These are phyloP conservation scores for Termitomyces eurrhizus DNA, from an alignment of 768 basidiomycete genomes.

Conservation along the genomic window DNA sequence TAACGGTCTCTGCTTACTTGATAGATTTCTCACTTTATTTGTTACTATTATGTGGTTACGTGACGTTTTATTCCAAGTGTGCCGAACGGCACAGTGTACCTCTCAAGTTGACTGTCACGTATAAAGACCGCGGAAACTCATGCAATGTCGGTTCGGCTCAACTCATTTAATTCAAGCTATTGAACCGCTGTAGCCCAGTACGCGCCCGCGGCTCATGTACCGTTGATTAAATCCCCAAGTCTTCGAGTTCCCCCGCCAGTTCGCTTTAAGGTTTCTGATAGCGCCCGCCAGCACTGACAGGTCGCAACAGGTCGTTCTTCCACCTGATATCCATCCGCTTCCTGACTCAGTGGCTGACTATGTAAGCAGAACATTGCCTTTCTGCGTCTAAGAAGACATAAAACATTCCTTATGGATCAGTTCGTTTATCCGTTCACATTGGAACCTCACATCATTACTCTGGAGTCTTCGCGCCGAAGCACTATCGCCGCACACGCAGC, in stretches of 20 bases:
- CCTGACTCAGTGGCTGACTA: slow-evolving; percentile 89
- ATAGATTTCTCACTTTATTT: too few species aligned
- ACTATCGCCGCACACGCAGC: slow-evolving; percentile 63
- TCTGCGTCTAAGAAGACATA: neutral
- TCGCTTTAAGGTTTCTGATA: slow-evolving; percentile 14
- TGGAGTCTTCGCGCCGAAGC: slow-evolving; percentile 68
- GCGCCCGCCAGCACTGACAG: neutral
- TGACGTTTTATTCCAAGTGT: neutral
- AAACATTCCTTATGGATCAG: slow-evolving; percentile 35
- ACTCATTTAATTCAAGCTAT: neutral
- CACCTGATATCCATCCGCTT: slow-evolving; percentile 90
- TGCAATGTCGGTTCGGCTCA: slow-evolving; percentile 19
- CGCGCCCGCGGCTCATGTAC: slow-evolving; percentile 67
- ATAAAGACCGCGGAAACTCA: neutral
- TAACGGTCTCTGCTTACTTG: too few species aligned
- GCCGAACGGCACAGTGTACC: neutral
- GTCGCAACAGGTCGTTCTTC: slow-evolving; percentile 65
- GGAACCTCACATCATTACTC: slow-evolving; percentile 76
- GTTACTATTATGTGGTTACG: too few species aligned
- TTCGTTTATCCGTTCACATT: slow-evolving; percentile 96
- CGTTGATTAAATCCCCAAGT: slow-evolving; percentile 90
- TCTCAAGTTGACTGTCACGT: neutral
- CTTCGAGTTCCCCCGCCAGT: slow-evolving; percentile 84
- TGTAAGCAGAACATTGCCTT: slow-evolving; percentile 35
- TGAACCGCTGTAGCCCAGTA: slow-evolving; percentile 58